Percentiles rank a stretch among this genome's conserved stretches.
Conservation (phyloP, 2,329 filamentous ascomycete genomes). For the Talaromyces verruculosus region DNA sequence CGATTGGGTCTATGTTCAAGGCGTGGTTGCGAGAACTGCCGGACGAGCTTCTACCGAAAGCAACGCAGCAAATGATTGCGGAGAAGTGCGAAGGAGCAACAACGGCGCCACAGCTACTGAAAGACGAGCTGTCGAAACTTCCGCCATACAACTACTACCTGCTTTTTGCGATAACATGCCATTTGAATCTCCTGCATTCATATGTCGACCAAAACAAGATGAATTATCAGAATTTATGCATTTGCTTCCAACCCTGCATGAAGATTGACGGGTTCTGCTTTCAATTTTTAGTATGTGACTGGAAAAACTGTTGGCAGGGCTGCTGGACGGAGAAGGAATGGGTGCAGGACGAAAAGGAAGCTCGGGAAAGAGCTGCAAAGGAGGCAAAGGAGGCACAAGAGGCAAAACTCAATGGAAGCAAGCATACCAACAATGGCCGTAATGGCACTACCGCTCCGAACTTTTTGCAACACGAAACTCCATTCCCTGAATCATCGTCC, state of each 20-base stretch:
- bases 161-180: conserved; percentile 94
- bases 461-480: not conserved
- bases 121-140: conserved; percentile 90
- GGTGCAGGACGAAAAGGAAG: conserved; percentile 57
- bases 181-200: conserved; percentile 84
- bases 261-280: conserved; percentile 95
- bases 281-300: conserved; percentile 90
- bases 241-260: conserved; percentile 96
- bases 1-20: conserved; percentile 93
- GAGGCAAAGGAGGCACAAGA: conserved; percentile 19
- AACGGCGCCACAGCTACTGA: conserved; percentile 77
- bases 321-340: conserved; percentile 86
- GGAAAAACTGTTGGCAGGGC: conserved; percentile 95
- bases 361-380: conserved; percentile 35
- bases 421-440: conserved; percentile 27
- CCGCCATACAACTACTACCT: conserved; percentile 97
- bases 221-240: conserved; percentile 93
- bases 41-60: conserved; percentile 87
- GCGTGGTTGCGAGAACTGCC: conserved; percentile 94
- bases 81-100: conserved; percentile 77
- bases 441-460: conserved; percentile 18
- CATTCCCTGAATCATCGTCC: conserved; percentile 12
- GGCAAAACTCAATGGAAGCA: conserved; percentile 14
- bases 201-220: conserved; percentile 97
- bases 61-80: conserved; percentile 74